phyloP scores from a whole-genome alignment of 352 stramenopile genomes.

The Peronosclerospora sorghi region DNA sequence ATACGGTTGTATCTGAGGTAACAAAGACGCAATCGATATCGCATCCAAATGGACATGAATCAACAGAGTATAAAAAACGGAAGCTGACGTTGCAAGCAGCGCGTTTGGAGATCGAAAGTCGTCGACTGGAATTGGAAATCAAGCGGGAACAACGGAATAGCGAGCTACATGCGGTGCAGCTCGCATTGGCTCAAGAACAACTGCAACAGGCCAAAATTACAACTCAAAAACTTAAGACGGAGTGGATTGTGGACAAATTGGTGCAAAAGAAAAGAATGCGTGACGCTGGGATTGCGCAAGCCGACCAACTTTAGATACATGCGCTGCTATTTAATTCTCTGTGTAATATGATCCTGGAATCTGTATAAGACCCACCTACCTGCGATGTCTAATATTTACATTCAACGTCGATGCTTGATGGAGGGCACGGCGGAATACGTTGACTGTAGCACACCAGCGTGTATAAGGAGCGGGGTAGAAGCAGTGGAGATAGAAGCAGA shows the following conservation, averaged over 20 bases:
- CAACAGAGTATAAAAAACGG: conserved; percentile 28
- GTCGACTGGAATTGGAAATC: conserved; percentile 32
- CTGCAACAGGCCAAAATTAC: conserved; percentile 36
- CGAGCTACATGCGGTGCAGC: conserved; percentile 33
- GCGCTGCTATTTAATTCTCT: conserved; percentile 2
- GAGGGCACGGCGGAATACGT: conserved; percentile 33
- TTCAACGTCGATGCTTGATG: conserved; percentile 23
- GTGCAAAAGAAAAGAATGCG: conserved; percentile 40
- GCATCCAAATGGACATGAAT: conserved; percentile 7
- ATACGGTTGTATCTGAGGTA: neutral
- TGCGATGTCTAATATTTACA: conserved; percentile 5
- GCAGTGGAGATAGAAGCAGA: neutral
- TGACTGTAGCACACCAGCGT: conserved; percentile 10
- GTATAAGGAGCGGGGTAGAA: conserved; percentile 10
- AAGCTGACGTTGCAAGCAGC: conserved; percentile 32
- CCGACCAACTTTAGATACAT: conserved; percentile 8
- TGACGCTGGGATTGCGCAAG: conserved; percentile 31
- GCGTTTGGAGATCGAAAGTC: conserved; percentile 29
- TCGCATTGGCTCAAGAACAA: conserved; percentile 39
- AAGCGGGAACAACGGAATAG: conserved; percentile 28
- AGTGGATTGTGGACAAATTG: conserved; percentile 44
- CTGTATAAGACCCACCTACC: neutral
- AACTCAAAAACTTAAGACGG: conserved; percentile 37
- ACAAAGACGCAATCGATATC: neutral
- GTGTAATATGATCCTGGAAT: conserved; percentile 3